These are phyloP conservation scores for Apiotrichum gamsii DNA, from an alignment of 1,284 basidiomycete species.

Conservation along the genomic window DNA sequence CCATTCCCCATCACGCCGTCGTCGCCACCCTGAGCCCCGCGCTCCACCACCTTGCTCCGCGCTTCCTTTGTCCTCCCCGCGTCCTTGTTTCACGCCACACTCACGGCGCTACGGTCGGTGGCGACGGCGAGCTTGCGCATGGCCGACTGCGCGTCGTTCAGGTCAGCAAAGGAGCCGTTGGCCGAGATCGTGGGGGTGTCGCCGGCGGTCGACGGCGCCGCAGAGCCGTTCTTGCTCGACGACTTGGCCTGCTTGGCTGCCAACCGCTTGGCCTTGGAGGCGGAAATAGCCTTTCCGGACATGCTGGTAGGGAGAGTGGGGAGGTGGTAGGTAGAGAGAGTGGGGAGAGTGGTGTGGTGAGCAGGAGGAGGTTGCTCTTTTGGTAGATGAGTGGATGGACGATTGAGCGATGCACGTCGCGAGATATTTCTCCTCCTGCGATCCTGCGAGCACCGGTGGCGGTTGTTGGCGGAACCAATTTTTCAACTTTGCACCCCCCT, in stretches of 20 bases:
- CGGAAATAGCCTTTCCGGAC: conserved; percentile 46
- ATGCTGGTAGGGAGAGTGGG: background rate
- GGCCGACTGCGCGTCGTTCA: conserved; percentile 48
- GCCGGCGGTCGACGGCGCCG: conserved; percentile 56
- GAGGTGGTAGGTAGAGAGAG: background rate
- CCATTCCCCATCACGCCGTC: no score
- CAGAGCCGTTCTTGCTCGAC: conserved; percentile 49
- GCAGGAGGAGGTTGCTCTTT: background rate
- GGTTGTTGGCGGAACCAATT: no score
- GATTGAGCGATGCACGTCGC: no score
- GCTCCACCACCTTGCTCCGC: no score
- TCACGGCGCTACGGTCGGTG: conserved; percentile 66
- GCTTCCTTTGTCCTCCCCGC: no score
- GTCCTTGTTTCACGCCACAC: conserved; percentile 7
- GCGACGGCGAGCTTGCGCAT: conserved; percentile 85
- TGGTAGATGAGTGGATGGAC: background rate
- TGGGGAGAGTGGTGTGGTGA: background rate
- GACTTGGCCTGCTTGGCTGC: conserved; percentile 83
- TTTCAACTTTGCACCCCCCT: no score
- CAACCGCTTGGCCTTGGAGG: conserved; percentile 61
- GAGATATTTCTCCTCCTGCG: no score
- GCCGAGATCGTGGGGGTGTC: conserved; percentile 71
- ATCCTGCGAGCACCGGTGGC: no score
- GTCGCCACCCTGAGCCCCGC: no score
- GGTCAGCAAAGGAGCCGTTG: conserved; percentile 60